These are phyloP conservation scores for Emericellopsis cladophorae DNA, from an alignment of 2,329 filamentous ascomycete genomes.

Conservation along the genomic window DNA sequence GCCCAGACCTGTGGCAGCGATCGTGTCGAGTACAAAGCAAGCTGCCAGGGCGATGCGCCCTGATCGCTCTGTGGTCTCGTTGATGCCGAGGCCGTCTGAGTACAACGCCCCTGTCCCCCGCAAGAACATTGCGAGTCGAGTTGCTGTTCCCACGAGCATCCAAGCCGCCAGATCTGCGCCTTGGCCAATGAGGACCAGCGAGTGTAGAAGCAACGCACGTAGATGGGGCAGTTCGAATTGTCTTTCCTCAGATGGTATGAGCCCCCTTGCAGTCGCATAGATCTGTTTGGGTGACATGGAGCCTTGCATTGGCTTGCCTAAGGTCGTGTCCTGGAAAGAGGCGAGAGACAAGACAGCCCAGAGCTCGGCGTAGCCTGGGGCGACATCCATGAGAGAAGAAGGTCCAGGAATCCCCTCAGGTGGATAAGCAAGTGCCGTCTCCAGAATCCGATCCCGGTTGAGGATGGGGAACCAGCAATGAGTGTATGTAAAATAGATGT, in stretches of 20 bases:
- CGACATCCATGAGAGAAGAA: conserved; percentile 7
- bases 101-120: conserved; percentile 3
- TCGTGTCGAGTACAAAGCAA: conserved; percentile 50
- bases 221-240: conserved; percentile 27
- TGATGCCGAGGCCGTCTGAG: too few species aligned
- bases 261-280: conserved; percentile 33
- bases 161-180: conserved; percentile 47
- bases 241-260: conserved; percentile 36
- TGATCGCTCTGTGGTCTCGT: neutral
- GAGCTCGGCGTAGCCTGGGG: conserved; percentile 37
- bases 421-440: conserved; percentile 28
- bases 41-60: conserved; percentile 26
- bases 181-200: conserved; percentile 49
- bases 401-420: conserved; percentile 16
- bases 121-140: conserved; percentile 25
- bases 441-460: conserved; percentile 50
- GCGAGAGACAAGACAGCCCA: conserved; percentile 48
- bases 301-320: neutral
- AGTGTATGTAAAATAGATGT: conserved; percentile 64
- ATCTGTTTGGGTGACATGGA: conserved; percentile 19
- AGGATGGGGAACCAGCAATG: conserved; percentile 67
- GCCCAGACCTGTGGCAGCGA: conserved; percentile 38
- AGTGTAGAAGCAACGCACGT: conserved; percentile 36
- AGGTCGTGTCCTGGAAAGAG: conserved; percentile 29
- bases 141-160: conserved; percentile 51